These are phyloP conservation scores for Podospora tetraspora DNA, from an alignment of 495 filamentous ascomycete genomes.

Conservation along the genomic window DNA sequence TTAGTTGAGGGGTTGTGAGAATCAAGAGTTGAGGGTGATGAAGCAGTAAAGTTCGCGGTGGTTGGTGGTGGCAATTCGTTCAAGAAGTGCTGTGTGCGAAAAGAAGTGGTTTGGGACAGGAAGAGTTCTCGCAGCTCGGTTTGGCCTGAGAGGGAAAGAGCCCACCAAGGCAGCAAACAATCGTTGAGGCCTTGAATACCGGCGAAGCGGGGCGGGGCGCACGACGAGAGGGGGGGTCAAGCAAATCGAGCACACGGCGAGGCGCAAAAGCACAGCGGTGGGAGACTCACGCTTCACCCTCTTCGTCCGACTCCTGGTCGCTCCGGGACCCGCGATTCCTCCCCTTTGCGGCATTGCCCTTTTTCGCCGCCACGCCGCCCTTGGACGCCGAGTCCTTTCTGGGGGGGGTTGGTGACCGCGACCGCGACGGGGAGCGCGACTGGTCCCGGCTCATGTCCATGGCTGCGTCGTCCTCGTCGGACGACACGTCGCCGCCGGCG, in stretches of 20 bases:
- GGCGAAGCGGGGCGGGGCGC: neutral
- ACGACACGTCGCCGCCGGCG: constrained; percentile 59
- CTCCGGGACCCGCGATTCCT: constrained; percentile 38
- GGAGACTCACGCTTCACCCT: constrained; percentile 77
- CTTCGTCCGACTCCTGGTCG: constrained; percentile 66
- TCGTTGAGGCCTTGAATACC: neutral
- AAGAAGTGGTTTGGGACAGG: neutral
- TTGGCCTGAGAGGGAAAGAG: neutral
- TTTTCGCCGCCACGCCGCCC: constrained; percentile 39
- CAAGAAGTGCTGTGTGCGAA: neutral
- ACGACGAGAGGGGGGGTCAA: neutral
- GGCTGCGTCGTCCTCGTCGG: constrained; percentile 44
- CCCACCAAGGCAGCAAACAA: neutral
- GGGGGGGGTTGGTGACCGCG: constrained; percentile 28
- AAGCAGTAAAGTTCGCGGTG: constrained; percentile 3
- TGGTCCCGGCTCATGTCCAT: constrained; percentile 36
- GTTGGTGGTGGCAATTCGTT: neutral
- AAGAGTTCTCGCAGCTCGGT: neutral
- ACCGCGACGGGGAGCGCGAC: constrained; percentile 25
- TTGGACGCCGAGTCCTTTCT: constrained; percentile 30
- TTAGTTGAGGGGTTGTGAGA: constrained; percentile 10
- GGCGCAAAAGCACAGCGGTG: constrained; percentile 20
- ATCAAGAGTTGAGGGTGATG: neutral
- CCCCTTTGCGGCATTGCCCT: constrained; percentile 42
- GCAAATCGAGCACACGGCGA: constrained; percentile 31